Evolutionary conservation across 495 filamentous ascomycete genomes (phyloP).

Genomic region (Hypoxylon lenormandii): DNA sequence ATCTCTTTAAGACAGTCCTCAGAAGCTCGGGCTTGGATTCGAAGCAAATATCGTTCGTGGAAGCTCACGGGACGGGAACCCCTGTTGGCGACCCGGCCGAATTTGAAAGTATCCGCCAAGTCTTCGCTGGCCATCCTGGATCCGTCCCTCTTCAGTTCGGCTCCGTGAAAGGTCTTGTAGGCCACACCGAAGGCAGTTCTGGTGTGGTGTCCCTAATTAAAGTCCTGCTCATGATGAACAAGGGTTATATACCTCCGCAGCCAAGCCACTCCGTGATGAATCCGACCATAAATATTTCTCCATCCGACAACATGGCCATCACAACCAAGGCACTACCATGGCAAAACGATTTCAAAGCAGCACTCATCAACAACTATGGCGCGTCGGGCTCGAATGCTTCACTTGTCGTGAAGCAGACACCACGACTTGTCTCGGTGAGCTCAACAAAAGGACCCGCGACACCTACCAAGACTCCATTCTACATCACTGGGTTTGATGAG

Average conservation of each 20-base stretch:
- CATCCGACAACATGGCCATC: slow-evolving; percentile 55
- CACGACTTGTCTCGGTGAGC: not conserved
- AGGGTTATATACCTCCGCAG: slow-evolving; percentile 57
- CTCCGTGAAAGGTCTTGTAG: slow-evolving; percentile 63
- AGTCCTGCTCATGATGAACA: slow-evolving; percentile 60
- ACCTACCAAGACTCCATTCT: slow-evolving; percentile 2
- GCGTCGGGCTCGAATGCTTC: slow-evolving; percentile 43
- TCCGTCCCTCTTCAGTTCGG: slow-evolving; percentile 27
- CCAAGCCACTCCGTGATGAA: slow-evolving; percentile 56
- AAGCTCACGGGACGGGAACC: slow-evolving; percentile 61
- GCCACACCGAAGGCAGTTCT: slow-evolving; percentile 63
- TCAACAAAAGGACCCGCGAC: too few relatives aligned
- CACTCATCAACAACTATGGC: slow-evolving; percentile 56
- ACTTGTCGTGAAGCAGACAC: slow-evolving; percentile 48
- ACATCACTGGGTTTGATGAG: slow-evolving; percentile 8
- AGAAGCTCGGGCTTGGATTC: slow-evolving; percentile 9
- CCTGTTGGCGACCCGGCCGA: slow-evolving; percentile 54
- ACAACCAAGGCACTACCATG: slow-evolving; percentile 48
- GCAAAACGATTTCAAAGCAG: slow-evolving; percentile 51
- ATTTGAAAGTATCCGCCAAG: slow-evolving; percentile 43
- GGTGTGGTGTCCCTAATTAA: slow-evolving; percentile 60
- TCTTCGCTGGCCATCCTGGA: slow-evolving; percentile 49
- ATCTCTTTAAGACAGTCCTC: slow-evolving; percentile 41
- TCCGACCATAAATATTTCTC: slow-evolving; percentile 42
- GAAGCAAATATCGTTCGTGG: slow-evolving; percentile 30